A percentile compares a stretch with the other conserved stretches of the same genome.
Conservation (phyloP, 176 grass and related monocot genomes). For the Puccinellia tenuiflora region DNA sequence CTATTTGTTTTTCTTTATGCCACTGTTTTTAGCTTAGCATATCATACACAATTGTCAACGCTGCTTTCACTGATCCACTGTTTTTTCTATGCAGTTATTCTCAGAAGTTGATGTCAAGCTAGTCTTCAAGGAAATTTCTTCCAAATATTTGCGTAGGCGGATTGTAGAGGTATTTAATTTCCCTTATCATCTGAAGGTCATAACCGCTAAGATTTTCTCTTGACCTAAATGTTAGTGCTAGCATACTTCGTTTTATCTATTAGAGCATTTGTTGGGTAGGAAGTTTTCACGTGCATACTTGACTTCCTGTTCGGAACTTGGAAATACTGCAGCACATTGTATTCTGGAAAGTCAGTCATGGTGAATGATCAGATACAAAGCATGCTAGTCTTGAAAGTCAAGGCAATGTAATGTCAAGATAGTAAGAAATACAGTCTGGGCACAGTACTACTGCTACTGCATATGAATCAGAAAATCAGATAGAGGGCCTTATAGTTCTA, state of each 20-base stretch:
- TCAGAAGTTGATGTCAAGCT: constrained; percentile 98
- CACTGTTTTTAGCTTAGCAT: constrained; percentile 4
- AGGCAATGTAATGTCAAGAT: constrained; percentile 3
- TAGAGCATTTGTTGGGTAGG: constrained; percentile 14
- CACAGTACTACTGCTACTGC: neutral
- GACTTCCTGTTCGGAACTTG: neutral
- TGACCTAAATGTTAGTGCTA: neutral
- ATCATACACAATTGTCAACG: neutral
- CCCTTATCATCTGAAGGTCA: neutral
- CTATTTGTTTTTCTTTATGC: constrained; percentile 5
- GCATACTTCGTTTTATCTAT: constrained; percentile 11
- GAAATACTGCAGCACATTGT: neutral
- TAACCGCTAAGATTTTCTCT: neutral
- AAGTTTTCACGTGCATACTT: neutral
- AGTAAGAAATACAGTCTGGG: neutral
- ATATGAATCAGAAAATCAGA: constrained; percentile 21
- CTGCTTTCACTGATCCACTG: constrained; percentile 3
- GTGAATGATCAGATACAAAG: constrained; percentile 9
- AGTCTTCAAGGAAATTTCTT: constrained; percentile 97
- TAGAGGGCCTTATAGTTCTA: neutral
- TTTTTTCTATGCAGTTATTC: constrained; percentile 61
- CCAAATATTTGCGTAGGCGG: constrained; percentile 78
- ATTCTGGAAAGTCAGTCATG: constrained; percentile 5
- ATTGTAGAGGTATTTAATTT: constrained; percentile 76
- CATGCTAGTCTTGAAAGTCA: neutral